Conservation (phyloP, 805 yeast species). For the Schizosaccharomyces osmophilus region DNA sequence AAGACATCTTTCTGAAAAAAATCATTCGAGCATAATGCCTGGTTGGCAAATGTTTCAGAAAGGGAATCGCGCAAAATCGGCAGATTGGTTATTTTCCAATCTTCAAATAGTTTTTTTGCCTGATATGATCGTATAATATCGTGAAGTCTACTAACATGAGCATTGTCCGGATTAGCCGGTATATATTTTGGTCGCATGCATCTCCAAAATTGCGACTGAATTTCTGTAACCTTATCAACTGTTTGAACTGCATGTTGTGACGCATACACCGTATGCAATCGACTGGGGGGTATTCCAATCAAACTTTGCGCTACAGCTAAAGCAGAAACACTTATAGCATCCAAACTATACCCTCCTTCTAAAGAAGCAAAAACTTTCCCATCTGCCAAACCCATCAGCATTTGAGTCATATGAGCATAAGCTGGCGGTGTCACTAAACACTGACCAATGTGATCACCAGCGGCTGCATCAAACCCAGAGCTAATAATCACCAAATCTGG, state of each 20-base stretch:
- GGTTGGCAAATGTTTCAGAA: conserved; percentile 33
- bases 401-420: conserved; percentile 87
- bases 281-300: conserved; percentile 84
- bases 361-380: conserved; percentile 75
- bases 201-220: conserved; percentile 74
- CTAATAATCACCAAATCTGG: conserved; percentile 86
- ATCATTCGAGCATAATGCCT: conserved; percentile 45
- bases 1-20: conserved; percentile 34
- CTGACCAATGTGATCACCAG: conserved; percentile 89
- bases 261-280: conserved; percentile 39
- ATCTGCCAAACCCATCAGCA: conserved; percentile 62
- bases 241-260: conserved; percentile 54
- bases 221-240: conserved; percentile 52
- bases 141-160: conserved; percentile 18
- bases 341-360: conserved; percentile 91
- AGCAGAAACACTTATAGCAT: conserved; percentile 74
- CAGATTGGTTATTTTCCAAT: conserved; percentile 35
- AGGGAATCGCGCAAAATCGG: conserved; percentile 29
- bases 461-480: conserved; percentile 96
- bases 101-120: conserved; percentile 24
- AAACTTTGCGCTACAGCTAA: conserved; percentile 74
- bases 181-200: conserved; percentile 43
- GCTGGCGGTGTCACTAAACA: conserved; percentile 91
- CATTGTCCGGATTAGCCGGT: conserved; percentile 10
- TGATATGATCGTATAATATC: conserved; percentile 61